Conservation (phyloP, 495 filamentous ascomycete genomes). For the Parachaetomium inaequale region DNA sequence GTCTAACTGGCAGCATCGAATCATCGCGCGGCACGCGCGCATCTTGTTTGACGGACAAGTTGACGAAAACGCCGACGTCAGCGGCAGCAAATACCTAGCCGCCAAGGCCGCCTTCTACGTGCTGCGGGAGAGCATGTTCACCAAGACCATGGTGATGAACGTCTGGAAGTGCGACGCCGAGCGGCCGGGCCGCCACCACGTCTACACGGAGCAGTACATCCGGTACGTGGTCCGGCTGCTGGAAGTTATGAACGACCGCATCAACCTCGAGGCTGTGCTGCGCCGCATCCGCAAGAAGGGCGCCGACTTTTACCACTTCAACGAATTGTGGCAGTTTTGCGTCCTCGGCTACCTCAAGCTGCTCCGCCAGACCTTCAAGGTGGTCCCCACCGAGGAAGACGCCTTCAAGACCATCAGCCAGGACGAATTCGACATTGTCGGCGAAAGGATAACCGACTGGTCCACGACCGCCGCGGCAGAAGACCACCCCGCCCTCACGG, state of each 20-base stretch:
- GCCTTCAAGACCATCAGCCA: constrained; percentile 73
- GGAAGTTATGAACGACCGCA: constrained; percentile 68
- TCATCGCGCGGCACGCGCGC: constrained; percentile 73
- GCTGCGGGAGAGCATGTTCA: constrained; percentile 83
- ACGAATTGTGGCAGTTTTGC: constrained; percentile 77
- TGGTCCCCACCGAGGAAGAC: constrained; percentile 67
- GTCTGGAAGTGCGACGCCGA: constrained; percentile 96
- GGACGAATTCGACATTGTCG: constrained; percentile 70
- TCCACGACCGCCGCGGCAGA: constrained; percentile 40
- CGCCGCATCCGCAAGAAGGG: constrained; percentile 78
- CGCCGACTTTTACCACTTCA: constrained; percentile 80
- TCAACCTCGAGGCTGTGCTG: constrained; percentile 74
- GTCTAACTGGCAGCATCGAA: constrained; percentile 94
- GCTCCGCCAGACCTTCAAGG: constrained; percentile 63
- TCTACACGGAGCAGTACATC: constrained; percentile 89
- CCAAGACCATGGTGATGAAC: constrained; percentile 89
- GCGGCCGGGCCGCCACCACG: constrained; percentile 84
- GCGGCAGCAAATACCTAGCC: constrained; percentile 23
- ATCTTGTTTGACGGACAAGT: constrained; percentile 61
- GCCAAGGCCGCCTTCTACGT: constrained; percentile 68
- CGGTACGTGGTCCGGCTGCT: constrained; percentile 74
- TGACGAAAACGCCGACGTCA: constrained; percentile 36
- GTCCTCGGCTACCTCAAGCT: constrained; percentile 71
- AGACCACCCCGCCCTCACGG: constrained; percentile 56
- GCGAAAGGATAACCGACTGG: constrained; percentile 49